Conservation (phyloP, 306 rosid species). For the Lablab purpureus region DNA sequence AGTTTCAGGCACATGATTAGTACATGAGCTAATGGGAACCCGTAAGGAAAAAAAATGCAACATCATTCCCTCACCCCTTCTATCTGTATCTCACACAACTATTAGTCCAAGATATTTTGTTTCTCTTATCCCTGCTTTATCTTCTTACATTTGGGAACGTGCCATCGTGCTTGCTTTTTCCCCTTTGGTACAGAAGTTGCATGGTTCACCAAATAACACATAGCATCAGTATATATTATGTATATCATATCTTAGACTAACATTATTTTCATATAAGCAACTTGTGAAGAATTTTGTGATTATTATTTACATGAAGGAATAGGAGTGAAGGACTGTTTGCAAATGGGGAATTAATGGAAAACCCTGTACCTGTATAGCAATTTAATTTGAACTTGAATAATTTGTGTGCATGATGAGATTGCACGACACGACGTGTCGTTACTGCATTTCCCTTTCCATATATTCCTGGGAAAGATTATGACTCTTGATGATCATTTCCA, state of each 20-base stretch:
- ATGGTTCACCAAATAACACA: neutral
- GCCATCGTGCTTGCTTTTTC: neutral
- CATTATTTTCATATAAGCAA: neutral
- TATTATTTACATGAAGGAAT: neutral
- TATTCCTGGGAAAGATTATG: conserved; percentile 43
- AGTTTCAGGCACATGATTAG: too few species aligned
- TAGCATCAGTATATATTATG: too few species aligned
- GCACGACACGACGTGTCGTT: conserved; percentile 45
- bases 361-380: neutral
- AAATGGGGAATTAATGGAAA: neutral
- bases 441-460: conserved; percentile 36
- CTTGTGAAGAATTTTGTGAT: neutral
- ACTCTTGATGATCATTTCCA: conserved; percentile 6
- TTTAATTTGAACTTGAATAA: conserved; percentile 24
- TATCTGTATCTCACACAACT: neutral
- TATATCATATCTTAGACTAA: neutral
- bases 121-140: conserved; percentile 11
- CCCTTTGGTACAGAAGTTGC: neutral
- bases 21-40: too few species aligned
- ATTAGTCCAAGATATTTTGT: conserved; percentile 9
- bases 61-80: too few species aligned
- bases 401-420: conserved; percentile 40
- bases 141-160: conserved; percentile 37
- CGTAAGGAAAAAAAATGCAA: too few species aligned
- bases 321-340: neutral